Percentiles rank a stretch among this genome's conserved stretches.
phyloP scores from a whole-genome alignment of 495 filamentous ascomycete genomes.

The Tuber melanosporum region DNA sequence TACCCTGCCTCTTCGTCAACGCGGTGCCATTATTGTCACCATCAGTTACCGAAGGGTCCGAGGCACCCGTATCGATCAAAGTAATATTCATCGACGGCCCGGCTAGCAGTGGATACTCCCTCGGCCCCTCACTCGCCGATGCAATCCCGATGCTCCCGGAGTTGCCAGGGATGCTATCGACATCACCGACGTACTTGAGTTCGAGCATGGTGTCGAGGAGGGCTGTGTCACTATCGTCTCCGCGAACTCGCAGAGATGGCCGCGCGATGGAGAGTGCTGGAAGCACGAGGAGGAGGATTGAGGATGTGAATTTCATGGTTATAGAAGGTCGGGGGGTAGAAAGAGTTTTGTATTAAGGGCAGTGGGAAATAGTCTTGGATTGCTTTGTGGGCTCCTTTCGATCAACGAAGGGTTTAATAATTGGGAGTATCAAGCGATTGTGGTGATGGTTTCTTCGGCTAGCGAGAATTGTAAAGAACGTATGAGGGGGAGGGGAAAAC shows the following conservation, averaged over 20 bases:
- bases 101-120: background rate
- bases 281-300: background rate
- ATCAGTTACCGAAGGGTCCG: background rate
- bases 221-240: background rate
- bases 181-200: background rate
- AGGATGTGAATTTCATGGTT: slow-evolving; percentile 1
- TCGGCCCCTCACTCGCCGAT: background rate
- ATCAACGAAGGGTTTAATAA: background rate
- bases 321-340: background rate
- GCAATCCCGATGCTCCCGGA: background rate
- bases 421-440: background rate
- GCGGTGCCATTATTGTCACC: background rate
- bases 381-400: background rate
- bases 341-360: background rate
- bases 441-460: background rate
- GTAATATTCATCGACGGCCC: background rate
- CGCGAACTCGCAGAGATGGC: background rate
- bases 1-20: background rate
- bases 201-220: background rate
- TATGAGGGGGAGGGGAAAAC: background rate
- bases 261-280: background rate
- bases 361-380: slow-evolving; percentile 4
- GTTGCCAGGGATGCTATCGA: background rate
- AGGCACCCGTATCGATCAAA: background rate
- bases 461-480: background rate